Evolutionary conservation across 2,329 filamentous ascomycete genomes (phyloP).

Genomic region (Colletotrichum gloeosporioides): DNA sequence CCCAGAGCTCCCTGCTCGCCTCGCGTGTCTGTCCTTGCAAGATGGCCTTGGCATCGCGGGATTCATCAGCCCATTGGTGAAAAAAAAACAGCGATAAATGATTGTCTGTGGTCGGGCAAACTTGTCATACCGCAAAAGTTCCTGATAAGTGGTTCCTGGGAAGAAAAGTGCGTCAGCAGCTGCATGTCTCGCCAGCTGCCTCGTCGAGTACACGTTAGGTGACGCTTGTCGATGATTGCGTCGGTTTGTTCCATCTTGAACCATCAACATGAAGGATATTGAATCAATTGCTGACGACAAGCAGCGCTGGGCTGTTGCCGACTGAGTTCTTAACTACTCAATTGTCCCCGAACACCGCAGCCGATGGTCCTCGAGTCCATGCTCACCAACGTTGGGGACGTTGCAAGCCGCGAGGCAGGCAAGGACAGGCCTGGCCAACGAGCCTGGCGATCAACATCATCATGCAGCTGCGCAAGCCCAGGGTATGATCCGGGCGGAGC

Average conservation of each 20-base stretch:
- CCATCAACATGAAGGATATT: background rate
- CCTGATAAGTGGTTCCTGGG: background rate
- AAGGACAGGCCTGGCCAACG: background rate
- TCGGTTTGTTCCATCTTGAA: background rate
- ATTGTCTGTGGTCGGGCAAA: background rate
- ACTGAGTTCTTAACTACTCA: background rate
- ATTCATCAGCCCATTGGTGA: background rate
- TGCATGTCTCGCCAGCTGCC: background rate
- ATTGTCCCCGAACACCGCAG: background rate
- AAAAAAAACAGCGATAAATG: background rate
- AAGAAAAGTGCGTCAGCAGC: background rate
- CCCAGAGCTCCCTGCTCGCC: background rate
- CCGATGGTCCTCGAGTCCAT: background rate
- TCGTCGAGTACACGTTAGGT: background rate
- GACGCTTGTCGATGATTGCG: background rate
- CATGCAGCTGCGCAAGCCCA: background rate
- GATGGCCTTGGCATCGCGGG: background rate
- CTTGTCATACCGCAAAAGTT: background rate
- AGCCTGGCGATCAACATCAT: background rate
- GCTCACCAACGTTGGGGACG: background rate
- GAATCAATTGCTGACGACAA: background rate
- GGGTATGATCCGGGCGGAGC: background rate
- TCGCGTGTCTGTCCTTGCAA: background rate
- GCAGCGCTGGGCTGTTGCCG: background rate
- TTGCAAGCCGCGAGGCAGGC: background rate